Base-by-base conservation (phyloP, 805 yeast species). In the Alloascoidea hylecoeti region DNA sequence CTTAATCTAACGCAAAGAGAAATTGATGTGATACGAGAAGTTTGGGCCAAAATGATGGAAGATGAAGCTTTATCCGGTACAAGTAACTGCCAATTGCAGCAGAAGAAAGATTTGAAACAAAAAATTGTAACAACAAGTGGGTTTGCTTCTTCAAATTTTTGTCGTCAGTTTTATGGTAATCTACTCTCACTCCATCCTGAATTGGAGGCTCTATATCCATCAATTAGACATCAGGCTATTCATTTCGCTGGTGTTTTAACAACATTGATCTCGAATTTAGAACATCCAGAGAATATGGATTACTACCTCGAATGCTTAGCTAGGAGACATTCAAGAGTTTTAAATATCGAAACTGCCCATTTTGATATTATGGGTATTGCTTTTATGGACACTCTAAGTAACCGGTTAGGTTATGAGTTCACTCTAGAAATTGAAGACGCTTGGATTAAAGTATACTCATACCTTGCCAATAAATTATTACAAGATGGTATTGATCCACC, bases 231-330 rank as follows among this genome's bases (percentile, higher is more conserved):
- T 51, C 94, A 84, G 57, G 85, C 92, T 1, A 70, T 74, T 13
- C 70, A 88, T 4, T 78, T 83, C 60, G 85, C 89, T 0, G 86
- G 88, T 3, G 83, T 83, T 15, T 54, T 84, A 47, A 70, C 81
- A 18, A 65, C 74, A 34, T 80, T 88, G 2, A 72, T 83, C 42
- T 56, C 68, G 18, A 74, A 73, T 45, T 59, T 83, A 38, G 86
- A 79, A 39, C 66, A 75, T 44, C 60, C 82, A 38, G 50, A 65
- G 2, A 54, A 57, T 4, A 57, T 82, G 46, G 77, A 78, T 47
- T 78, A 67, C 17, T 76, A 75, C 40, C 57, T 84, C 37, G 60
- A 60, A 34, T 68, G 70, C 35, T 56, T 83, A 45, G 94, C 88
- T 2, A 80, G 79, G 50, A 61, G 83, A 38, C 94, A 84, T 53